Base-by-base conservation (phyloP, 73 alveolate species). In the Chromera velia region DNA sequence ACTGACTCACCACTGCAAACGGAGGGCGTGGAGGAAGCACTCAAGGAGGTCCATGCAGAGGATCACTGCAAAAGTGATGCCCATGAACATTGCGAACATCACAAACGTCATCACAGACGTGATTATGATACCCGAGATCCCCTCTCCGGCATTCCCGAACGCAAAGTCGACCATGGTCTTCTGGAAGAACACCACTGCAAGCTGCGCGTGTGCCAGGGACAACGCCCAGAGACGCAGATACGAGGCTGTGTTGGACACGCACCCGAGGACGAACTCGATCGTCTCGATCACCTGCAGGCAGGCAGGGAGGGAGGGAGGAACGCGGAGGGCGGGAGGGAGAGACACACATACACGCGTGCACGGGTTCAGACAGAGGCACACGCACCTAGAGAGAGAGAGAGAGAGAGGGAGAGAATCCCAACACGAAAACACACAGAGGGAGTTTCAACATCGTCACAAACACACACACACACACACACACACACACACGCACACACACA, bases 151-250 rank as follows among this genome's bases (percentile, higher is more conserved):
- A n/a, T n/a, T n/a, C n/a, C n/a, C n/a, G n/a, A n/a, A n/a, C 13
- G 55, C 55, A 1, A 17, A 24, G 27, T 9, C 32, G 67, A 75
- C 49, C 68, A 80, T 31, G 70, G 86, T 69, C 86, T 80, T 80
- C 80, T 80, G 80, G 80, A 80, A 80, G 86, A 80, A 80, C 28
- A 80, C 86, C 55, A 71, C 90, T n/a, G 97, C 88, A 71, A 95
- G 89, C 87, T 96, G 94, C 80, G 94, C 88, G 88, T 96, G 99
- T 33, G 99, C 99, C 63, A 96, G 88, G 75, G 98, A 91, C 32
- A 96, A 82, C 32, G 99, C 99, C 99, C 99, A 96, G 29, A 96
- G 90, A 64, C 99, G 91, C 62, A 96, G 86, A 82, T 96, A 96
- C 34, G 97, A 89, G 26, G 99, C 99, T 29, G 99, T 95, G 90